phyloP scores from a whole-genome alignment of 345 rosid species.

The Sonneratia alba region DNA sequence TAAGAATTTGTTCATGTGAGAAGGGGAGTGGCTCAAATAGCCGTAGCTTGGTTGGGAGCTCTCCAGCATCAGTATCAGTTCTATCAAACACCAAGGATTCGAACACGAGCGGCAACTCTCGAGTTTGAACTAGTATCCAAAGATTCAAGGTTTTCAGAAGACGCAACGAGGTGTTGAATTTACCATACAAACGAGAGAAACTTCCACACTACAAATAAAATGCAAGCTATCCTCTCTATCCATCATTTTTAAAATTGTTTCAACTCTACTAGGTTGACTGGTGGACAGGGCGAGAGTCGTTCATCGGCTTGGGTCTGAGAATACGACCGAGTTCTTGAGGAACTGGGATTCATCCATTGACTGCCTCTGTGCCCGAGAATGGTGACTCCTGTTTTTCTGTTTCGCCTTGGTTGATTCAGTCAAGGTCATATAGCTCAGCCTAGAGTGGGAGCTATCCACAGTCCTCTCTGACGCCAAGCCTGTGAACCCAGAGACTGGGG shows the following conservation, averaged over 20 bases:
- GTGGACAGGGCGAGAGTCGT: slow-evolving; percentile 41
- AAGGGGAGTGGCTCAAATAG: too few relatives aligned
- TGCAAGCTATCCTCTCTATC: slow-evolving; percentile 11
- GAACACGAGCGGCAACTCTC: neutral
- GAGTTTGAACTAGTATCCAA: neutral
- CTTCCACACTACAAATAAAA: slow-evolving; percentile 12
- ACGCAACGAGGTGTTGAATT: slow-evolving; percentile 56
- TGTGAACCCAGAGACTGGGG: slow-evolving; percentile 53
- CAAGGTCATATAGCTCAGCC: slow-evolving; percentile 75
- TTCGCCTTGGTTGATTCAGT: slow-evolving; percentile 91
- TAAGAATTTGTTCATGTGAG: too few relatives aligned
- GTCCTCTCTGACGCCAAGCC: slow-evolving; percentile 39
- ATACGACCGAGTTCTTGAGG: slow-evolving; percentile 36
- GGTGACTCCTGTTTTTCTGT: slow-evolving; percentile 23
- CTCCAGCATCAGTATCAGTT: neutral
- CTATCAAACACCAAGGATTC: neutral
- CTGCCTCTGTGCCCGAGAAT: slow-evolving; percentile 47
- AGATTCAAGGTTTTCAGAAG: neutral
- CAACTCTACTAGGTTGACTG: slow-evolving; percentile 18
- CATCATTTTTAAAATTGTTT: slow-evolving; percentile 15
- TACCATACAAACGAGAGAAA: slow-evolving; percentile 4
- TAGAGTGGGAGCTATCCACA: slow-evolving; percentile 39
- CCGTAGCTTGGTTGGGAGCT: neutral
- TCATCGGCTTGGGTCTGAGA: slow-evolving; percentile 33
- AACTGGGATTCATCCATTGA: slow-evolving; percentile 95